Base-by-base conservation (phyloP, 192 early-diverging fungal genomes). In the Coemansia sp. region DNA sequence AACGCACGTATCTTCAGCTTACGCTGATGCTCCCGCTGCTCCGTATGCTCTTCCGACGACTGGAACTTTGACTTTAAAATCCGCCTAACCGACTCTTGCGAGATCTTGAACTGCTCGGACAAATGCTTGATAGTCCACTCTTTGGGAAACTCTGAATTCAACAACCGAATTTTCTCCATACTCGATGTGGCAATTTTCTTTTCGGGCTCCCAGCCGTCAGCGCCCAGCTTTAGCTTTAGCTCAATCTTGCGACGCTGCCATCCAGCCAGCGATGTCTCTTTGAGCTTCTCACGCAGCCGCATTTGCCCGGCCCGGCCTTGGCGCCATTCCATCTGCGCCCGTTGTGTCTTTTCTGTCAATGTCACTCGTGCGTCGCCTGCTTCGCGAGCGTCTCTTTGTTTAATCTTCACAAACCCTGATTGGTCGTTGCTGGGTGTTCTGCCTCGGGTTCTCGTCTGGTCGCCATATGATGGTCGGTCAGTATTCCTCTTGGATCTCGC, bases 51-150 rank as follows among this genome's bases (percentile, higher is more conserved):
- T 32, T 49, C 49, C 0, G 60, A 57, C 15, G 84, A 79, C 52
- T 52, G 62, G 60, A 73, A 85, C 35, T 66, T 74, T 8, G 82
- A 82, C 59, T 84, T 85, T 48, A 85, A 60, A n/a, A 85, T 85
- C 5, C 84, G 79, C 39, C 73, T 49, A 19, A 85, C 55, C 14
- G 82, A 66, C 56, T 85, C 84, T 24, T 75, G 70, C 29, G 84
- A 85, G 7, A 85, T 50, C 48, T 82, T 82, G 54, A 85, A 85
- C 65, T 83, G 74, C 24, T 72, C 67, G 1, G 84, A 80, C 7
- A 85, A 70, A 17, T 65, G 66, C 37, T 72, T 47, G 38, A 82
- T 43, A 17, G 76, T 79, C 65, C 76, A 83, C 23, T 70, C 64
- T 3, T 82, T 69, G 9, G 84, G 84, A 35, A 82, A 72, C 69